Conservation (phyloP, 345 rosid species). For the Firmiana major region DNA sequence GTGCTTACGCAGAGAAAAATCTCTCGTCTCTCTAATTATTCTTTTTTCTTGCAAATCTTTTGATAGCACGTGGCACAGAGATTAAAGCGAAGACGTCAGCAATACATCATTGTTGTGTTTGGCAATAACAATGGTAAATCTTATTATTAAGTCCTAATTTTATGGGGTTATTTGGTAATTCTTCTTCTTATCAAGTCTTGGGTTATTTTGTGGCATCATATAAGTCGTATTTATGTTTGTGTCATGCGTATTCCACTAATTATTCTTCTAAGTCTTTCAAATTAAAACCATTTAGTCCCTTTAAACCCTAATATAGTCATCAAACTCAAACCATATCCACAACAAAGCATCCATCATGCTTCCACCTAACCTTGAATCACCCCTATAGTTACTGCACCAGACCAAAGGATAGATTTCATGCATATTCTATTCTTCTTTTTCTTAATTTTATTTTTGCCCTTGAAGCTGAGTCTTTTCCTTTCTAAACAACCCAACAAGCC, state of each 20-base stretch:
- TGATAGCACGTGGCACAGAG: too few species aligned
- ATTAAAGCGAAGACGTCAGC: too few species aligned
- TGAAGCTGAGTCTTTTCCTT: not conserved
- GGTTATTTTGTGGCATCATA: not conserved
- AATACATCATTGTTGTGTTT: too few species aligned
- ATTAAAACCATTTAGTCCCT: not conserved
- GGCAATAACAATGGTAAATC: too few species aligned
- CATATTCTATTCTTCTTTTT: not conserved
- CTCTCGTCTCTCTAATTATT: too few species aligned
- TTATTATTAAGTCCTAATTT: not conserved
- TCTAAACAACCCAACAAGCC: not conserved
- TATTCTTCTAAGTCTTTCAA: not conserved
- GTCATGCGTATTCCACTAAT: not conserved
- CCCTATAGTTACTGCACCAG: not conserved
- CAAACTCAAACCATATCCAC: not conserved
- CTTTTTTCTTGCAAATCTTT: too few species aligned
- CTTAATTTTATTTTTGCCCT: too few species aligned
- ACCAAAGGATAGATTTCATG: not conserved
- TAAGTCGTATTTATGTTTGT: not conserved
- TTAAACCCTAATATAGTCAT: not conserved
- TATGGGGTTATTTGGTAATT: not conserved
- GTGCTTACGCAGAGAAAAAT: too few species aligned
- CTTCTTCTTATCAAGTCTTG: not conserved
- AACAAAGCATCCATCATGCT: not conserved
- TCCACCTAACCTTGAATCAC: not conserved